Percentiles rank a stretch among this genome's conserved stretches.
phyloP scores from a whole-genome alignment of 2,329 filamentous ascomycete species.

The Geoglossum cookeanum region DNA sequence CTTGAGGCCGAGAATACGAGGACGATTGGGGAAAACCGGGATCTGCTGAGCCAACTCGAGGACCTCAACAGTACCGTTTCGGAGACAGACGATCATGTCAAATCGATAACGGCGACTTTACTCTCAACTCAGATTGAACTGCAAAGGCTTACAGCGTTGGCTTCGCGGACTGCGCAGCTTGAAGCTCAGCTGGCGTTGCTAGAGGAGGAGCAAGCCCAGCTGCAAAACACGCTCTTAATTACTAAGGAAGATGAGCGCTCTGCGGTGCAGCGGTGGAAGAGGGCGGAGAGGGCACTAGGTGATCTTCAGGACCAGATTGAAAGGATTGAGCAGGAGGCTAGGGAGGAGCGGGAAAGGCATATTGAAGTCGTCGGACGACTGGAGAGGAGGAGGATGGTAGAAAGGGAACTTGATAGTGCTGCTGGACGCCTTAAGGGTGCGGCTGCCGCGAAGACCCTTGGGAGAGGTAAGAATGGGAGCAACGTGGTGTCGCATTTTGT shows the following conservation, averaged over 20 bases:
- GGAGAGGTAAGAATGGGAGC: constrained; percentile 36
- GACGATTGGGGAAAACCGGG: constrained; percentile 66
- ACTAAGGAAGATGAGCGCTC: constrained; percentile 59
- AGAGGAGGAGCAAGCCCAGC: constrained; percentile 59
- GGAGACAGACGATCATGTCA: constrained; percentile 64
- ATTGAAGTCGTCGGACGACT: constrained; percentile 63
- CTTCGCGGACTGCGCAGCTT: constrained; percentile 54
- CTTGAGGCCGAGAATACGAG: constrained; percentile 60
- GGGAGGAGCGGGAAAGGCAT: constrained; percentile 63
- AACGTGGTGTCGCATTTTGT: constrained; percentile 90
- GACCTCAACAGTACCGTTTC: constrained; percentile 57
- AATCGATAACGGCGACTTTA: constrained; percentile 55
- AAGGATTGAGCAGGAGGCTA: constrained; percentile 66
- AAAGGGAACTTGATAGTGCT: constrained; percentile 62
- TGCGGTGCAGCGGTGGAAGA: constrained; percentile 66
- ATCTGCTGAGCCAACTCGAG: constrained; percentile 68
- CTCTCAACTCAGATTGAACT: constrained; percentile 61
- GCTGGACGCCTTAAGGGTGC: constrained; percentile 58
- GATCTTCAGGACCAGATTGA: constrained; percentile 78
- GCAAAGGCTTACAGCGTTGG: constrained; percentile 53
- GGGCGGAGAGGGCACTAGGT: constrained; percentile 59
- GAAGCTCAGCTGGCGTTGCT: constrained; percentile 63
- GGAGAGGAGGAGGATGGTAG: constrained; percentile 65
- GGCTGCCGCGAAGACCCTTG: constrained; percentile 45
- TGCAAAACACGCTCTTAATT: constrained; percentile 47